Evolutionary conservation across 1,139 yeast species (phyloP), one percentile per base, ranked within the genome.

Genomic region (Petasospora fabianii): DNA sequence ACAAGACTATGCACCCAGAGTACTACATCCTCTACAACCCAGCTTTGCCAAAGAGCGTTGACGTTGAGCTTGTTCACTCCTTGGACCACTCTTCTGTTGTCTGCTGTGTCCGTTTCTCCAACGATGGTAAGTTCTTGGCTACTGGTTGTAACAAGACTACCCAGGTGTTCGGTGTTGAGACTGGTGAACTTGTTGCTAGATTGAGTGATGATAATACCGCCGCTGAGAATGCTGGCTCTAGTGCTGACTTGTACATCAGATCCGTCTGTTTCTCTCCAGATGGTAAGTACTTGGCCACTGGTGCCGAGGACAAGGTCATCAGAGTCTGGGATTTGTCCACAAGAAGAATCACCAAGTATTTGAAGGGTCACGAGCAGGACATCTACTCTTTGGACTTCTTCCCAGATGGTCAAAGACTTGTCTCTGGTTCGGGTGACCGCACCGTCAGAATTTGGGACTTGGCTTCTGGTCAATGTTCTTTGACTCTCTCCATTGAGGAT

Each of bases 131-230:
- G 64, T 86, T 77, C 60, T 75, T 92, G 54, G 98, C 98, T 18
- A 92, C 98, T 18, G 98, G 98, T 32, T 90, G 97, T 68, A 92
- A 92, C 68, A 87, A 92, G 60, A 80, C 95, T 32, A 95, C 97
- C 9, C 97, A 88, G 63, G 96, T 92, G 46, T 92, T 83, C 65
- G 85, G 84, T 53, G 97, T 90, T 34, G 84, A 84, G 56, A 84
- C 95, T 21, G 98, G 98, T 51, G 94, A 86, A 57, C 71, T 87
- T 49, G 79, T 88, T 46, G 95, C 96, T 41, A 79, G 83, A 56
- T 74, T 92, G 53, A 81, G 85, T 51, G 97, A 92, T 62, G 96
- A 90, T 58, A 74, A 78, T 48, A 54, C 65, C 12, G 53, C 54
- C 30, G 49, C 64, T 36, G 60, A 52, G 31, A 52, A 59, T 35